Percentiles rank a stretch among this genome's conserved stretches.
These are phyloP conservation scores for Microsporum ferrugineum DNA, from an alignment of 2,329 filamentous ascomycete species.

Conservation along the genomic window DNA sequence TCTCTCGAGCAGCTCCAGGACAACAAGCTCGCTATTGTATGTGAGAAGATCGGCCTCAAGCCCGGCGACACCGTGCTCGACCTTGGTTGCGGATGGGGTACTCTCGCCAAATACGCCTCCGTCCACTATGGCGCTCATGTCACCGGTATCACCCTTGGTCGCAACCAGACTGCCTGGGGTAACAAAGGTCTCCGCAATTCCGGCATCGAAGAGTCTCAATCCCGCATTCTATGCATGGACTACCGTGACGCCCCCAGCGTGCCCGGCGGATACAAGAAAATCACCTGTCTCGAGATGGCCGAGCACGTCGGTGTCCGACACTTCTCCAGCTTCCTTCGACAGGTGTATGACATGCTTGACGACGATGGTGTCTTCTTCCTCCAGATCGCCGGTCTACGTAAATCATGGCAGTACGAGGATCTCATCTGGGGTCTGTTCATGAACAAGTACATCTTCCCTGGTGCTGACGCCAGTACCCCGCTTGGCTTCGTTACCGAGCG, in stretches of 20 bases:
- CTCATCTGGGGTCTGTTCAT: conserved; percentile 97
- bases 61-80: conserved; percentile 75
- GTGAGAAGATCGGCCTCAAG: conserved; percentile 84
- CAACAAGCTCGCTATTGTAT: conserved; percentile 91
- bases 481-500: conserved; percentile 76
- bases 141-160: conserved; percentile 84
- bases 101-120: conserved; percentile 82
- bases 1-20: conserved; percentile 90
- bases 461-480: conserved; percentile 88
- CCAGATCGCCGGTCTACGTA: conserved; percentile 86
- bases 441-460: conserved; percentile 99
- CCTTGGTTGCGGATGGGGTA: conserved; percentile 97
- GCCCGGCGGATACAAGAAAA: conserved; percentile 75
- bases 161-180: conserved; percentile 95
- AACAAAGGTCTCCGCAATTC: conserved; percentile 76
- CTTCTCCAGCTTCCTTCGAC: conserved; percentile 66
- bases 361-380: conserved; percentile 95
- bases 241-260: conserved; percentile 87
- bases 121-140: conserved; percentile 79
- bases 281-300: conserved; percentile 95
- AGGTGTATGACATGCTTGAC: conserved; percentile 90
- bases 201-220: conserved; percentile 76
- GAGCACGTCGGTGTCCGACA: conserved; percentile 96
- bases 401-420: conserved; percentile 96
- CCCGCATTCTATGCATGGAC: conserved; percentile 86